A percentile compares a stretch with the other conserved stretches of the same genome.
These are phyloP conservation scores for Coemansia sp. DNA, from an alignment of 192 early-diverging fungal species.

Conservation along the genomic window DNA sequence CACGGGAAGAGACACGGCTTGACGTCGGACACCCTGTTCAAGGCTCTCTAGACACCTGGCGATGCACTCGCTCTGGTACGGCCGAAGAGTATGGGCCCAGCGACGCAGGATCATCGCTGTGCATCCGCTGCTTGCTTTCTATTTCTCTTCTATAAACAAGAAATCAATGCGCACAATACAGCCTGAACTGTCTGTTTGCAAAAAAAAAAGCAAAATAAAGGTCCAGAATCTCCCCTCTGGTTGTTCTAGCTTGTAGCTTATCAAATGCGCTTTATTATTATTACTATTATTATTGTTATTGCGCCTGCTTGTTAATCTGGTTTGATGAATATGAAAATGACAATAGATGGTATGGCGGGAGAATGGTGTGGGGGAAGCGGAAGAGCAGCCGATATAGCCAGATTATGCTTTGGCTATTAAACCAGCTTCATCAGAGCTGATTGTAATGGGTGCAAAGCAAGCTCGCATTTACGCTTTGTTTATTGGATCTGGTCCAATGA, in stretches of 20 bases:
- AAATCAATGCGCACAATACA: too few relatives aligned
- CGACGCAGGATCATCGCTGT: slow-evolving; percentile 7
- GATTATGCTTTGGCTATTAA: too few relatives aligned
- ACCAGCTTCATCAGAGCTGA: not conserved
- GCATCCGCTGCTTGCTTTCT: not conserved
- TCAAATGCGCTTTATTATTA: too few relatives aligned
- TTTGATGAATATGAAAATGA: too few relatives aligned
- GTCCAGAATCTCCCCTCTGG: not conserved
- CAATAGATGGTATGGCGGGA: too few relatives aligned
- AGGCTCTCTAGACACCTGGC: slow-evolving; percentile 58
- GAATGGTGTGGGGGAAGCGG: too few relatives aligned
- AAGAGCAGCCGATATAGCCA: not conserved
- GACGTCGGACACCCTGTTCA: slow-evolving; percentile 59
- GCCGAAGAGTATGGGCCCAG: slow-evolving; percentile 54
- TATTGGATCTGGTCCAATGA: too few relatives aligned
- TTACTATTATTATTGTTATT: too few relatives aligned
- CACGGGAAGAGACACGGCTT: slow-evolving; percentile 77
- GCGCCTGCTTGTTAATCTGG: too few relatives aligned
- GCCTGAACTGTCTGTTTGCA: not conserved
- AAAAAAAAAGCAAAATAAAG: not conserved
- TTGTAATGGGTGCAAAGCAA: slow-evolving; percentile 4
- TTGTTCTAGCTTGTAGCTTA: too few relatives aligned
- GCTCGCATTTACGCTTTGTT: too few relatives aligned
- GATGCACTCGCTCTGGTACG: slow-evolving; percentile 89
- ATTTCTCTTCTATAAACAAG: not conserved